phyloP scores from a whole-genome alignment of 1,284 basidiomycete species.

The Puccinia novopanici region DNA sequence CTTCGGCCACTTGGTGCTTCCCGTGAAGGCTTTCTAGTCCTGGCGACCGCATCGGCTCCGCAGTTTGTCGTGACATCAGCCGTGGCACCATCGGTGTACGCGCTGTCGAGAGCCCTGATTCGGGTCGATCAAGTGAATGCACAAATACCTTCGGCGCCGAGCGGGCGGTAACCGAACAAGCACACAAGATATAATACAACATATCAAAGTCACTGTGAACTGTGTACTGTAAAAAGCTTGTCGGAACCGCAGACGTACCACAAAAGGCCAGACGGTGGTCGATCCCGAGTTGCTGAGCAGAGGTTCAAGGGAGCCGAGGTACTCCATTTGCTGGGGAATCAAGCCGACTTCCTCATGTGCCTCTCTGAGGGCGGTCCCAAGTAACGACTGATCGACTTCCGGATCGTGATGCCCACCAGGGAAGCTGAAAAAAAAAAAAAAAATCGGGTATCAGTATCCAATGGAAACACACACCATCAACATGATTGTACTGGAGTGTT shows the following conservation, averaged over 20 bases:
- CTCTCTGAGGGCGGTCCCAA: conserved; percentile 37
- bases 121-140: conserved; percentile 13
- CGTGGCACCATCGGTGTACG: conserved; percentile 2
- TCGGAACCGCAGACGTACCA: conserved; percentile 7
- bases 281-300: conserved; percentile 20
- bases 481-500: background rate
- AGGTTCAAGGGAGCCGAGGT: conserved; percentile 26
- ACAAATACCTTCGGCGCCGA: conserved; percentile 28
- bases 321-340: conserved; percentile 28
- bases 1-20: conserved; percentile 24
- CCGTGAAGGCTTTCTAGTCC: conserved; percentile 1
- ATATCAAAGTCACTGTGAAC: background rate
- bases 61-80: background rate
- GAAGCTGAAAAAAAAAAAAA: too few species aligned
- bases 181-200: too few species aligned
- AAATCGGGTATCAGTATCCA: too few species aligned
- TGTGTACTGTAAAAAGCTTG: background rate
- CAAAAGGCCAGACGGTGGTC: conserved; percentile 30
- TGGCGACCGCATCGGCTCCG: conserved; percentile 11
- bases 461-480: background rate
- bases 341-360: conserved; percentile 36
- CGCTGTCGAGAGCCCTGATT: background rate
- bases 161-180: background rate
- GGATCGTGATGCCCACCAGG: conserved; percentile 43
- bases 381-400: conserved; percentile 17